These are phyloP conservation scores for Biscogniauxia mediterranea DNA, from an alignment of 2,329 filamentous ascomycete species.

Conservation along the genomic window DNA sequence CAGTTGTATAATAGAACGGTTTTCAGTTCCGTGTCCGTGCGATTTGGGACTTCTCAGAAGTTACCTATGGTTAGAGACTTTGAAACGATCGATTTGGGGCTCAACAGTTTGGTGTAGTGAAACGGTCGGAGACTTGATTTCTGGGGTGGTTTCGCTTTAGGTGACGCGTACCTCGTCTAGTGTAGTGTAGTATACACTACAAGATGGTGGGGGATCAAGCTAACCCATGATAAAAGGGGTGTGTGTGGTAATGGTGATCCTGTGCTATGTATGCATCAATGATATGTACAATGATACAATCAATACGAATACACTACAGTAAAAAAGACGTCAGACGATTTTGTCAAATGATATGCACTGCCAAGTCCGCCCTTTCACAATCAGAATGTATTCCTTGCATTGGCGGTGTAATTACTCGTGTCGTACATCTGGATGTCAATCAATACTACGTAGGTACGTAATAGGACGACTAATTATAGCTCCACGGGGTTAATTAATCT, in stretches of 20 bases:
- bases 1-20: too few species aligned
- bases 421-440: neutral
- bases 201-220: neutral
- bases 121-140: neutral
- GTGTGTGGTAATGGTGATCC: neutral
- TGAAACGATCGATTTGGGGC: too few species aligned
- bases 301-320: too few species aligned
- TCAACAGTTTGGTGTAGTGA: neutral
- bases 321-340: neutral
- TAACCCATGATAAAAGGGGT: too few species aligned
- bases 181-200: too few species aligned
- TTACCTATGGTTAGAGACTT: too few species aligned
- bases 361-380: neutral
- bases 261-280: neutral
- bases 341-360: neutral
- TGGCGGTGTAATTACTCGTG: neutral
- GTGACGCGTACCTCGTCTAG: neutral
- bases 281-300: neutral
- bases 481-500: neutral
- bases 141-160: neutral
- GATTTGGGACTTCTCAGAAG: too few species aligned
- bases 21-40: too few species aligned
- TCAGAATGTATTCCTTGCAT: neutral
- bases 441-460: neutral
- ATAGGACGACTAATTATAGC: neutral